Conservation (phyloP, 2,329 filamentous ascomycete genomes). For the Phyllosticta citribraziliensis region DNA sequence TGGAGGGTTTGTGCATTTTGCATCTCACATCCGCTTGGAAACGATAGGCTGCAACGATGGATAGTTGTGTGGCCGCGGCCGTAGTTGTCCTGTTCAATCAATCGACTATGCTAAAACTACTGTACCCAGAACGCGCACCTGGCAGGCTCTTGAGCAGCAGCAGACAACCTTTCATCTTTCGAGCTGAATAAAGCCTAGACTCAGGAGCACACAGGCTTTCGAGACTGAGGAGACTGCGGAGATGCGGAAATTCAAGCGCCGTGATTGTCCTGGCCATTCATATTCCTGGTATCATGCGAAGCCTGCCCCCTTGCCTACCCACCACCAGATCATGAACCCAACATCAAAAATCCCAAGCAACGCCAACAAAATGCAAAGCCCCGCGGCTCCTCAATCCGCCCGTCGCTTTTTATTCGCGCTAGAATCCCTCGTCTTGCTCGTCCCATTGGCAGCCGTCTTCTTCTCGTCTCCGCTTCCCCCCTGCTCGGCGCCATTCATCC, state of each 20-base stretch:
- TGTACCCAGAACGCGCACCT: too few relatives aligned
- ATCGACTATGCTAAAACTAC: too few relatives aligned
- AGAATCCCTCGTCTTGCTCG: constrained; percentile 14
- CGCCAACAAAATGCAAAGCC: background rate
- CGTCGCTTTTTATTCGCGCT: constrained; percentile 26
- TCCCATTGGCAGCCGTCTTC: constrained; percentile 20
- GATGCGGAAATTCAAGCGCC: background rate
- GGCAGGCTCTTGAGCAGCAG: too few relatives aligned
- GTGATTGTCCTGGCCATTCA: background rate
- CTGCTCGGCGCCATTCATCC: constrained; percentile 42
- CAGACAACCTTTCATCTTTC: too few relatives aligned
- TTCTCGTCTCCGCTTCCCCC: constrained; percentile 28
- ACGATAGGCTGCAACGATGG: too few relatives aligned
- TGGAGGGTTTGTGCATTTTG: too few relatives aligned
- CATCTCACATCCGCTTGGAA: too few relatives aligned
- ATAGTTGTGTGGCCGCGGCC: too few relatives aligned
- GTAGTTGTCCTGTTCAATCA: too few relatives aligned
- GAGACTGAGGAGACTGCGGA: too few relatives aligned
- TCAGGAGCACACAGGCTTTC: too few relatives aligned
- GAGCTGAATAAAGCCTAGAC: too few relatives aligned
- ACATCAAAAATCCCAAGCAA: background rate
- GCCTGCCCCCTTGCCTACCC: background rate
- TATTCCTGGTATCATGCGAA: background rate
- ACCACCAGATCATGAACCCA: background rate
- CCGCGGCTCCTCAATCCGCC: constrained; percentile 15